Evolutionary conservation across 2,329 filamentous ascomycete species (phyloP).

Genomic region (Coniochaeta sp.): DNA sequence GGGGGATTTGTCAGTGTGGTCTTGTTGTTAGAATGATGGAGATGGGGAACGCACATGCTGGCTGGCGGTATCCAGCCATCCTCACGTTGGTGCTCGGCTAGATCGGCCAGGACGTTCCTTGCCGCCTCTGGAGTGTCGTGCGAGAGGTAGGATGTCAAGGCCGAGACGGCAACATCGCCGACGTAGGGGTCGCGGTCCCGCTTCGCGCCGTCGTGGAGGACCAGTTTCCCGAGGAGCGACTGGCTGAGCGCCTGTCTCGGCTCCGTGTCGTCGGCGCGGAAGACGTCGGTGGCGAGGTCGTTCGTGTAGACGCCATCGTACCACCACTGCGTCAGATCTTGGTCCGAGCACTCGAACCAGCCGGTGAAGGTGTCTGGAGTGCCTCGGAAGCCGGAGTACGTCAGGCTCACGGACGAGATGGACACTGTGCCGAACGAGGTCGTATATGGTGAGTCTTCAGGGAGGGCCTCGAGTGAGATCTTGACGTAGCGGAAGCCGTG

Average conservation of each 20-base stretch:
- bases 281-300: conserved; percentile 38
- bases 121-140: conserved; percentile 32
- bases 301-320: conserved; percentile 45
- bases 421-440: conserved; percentile 30
- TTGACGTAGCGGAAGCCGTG: conserved; percentile 46
- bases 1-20: not conserved
- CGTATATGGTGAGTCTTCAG: conserved; percentile 35
- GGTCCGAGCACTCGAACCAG: conserved; percentile 44
- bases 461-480: conserved; percentile 35
- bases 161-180: conserved; percentile 41
- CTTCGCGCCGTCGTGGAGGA: conserved; percentile 43
- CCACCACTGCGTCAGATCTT: conserved; percentile 41
- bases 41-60: conserved; percentile 31
- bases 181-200: conserved; percentile 45
- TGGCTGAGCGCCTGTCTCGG: conserved; percentile 34
- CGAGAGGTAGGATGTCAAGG: conserved; percentile 38
- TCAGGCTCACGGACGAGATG: conserved; percentile 33
- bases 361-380: conserved; percentile 40
- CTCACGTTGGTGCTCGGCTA: conserved; percentile 37
- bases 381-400: conserved; percentile 36
- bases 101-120: conserved; percentile 39
- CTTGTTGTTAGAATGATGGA: not conserved
- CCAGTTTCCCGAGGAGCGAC: conserved; percentile 34
- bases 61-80: conserved; percentile 48
- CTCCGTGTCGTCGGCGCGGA: conserved; percentile 39